Evolutionary conservation across 495 filamentous ascomycete species (phyloP).

Genomic region (Daldinia childiae): DNA sequence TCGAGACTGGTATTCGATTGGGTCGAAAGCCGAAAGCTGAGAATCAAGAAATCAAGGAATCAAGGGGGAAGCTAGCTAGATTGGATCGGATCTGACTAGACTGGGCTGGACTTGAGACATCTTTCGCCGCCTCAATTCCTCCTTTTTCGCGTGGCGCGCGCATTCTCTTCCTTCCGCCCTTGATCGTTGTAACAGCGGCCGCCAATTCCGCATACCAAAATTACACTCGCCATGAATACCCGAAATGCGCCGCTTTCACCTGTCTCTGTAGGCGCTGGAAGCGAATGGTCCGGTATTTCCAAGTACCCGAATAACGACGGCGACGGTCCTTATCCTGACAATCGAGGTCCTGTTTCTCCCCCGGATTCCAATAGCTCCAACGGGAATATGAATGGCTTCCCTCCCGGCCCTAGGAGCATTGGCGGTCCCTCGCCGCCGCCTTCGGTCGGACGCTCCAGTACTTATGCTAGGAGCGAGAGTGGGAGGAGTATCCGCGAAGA

Average conservation of each 20-base stretch:
- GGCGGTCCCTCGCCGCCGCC: slow-evolving; percentile 83
- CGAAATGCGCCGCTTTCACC: slow-evolving; percentile 78
- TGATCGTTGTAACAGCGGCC: slow-evolving; percentile 29
- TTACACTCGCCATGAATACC: slow-evolving; percentile 52
- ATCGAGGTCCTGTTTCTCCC: slow-evolving; percentile 73
- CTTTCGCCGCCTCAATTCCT: slow-evolving; percentile 32
- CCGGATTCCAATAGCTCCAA: slow-evolving; percentile 72
- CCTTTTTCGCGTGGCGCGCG: slow-evolving; percentile 43
- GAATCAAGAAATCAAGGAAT: slow-evolving; percentile 9
- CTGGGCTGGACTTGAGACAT: slow-evolving; percentile 37
- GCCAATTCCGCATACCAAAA: slow-evolving; percentile 39
- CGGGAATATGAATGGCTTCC: slow-evolving; percentile 67
- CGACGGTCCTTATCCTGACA: slow-evolving; percentile 64
- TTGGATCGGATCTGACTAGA: slow-evolving; percentile 31
- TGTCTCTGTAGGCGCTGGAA: slow-evolving; percentile 79
- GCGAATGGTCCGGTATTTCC: slow-evolving; percentile 86
- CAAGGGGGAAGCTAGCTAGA: slow-evolving; percentile 22
- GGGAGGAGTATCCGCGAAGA: slow-evolving; percentile 61
- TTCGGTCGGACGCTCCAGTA: slow-evolving; percentile 81
- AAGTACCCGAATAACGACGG: slow-evolving; percentile 69
- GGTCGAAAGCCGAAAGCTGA: slow-evolving; percentile 1
- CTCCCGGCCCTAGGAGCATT: slow-evolving; percentile 57
- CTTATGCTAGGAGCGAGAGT: slow-evolving; percentile 71
- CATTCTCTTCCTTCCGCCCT: slow-evolving; percentile 27
- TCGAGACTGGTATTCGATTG: slow-evolving; percentile 12